A percentile compares a stretch with the other conserved stretches of the same genome.
Conservation (phyloP, 163 green algal species). For the Scenedesmus sp. region DNA sequence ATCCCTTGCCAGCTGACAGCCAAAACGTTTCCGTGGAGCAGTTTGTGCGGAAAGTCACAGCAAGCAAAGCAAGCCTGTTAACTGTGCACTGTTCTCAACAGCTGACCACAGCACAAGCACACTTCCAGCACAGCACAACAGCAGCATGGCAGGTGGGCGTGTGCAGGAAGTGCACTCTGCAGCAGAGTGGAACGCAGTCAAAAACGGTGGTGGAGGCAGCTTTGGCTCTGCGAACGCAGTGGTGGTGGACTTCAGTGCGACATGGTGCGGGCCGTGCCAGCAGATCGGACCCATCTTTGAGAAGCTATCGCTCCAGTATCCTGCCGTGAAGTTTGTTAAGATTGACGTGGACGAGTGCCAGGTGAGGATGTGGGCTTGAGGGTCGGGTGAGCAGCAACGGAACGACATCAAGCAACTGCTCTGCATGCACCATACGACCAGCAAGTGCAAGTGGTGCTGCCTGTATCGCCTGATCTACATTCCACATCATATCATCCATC, state of each 20-base stretch:
- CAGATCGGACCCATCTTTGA: conserved; percentile 50
- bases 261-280: conserved; percentile 54
- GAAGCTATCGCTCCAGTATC: conserved; percentile 10
- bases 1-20: neutral
- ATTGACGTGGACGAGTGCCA: conserved; percentile 49
- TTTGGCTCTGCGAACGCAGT: conserved; percentile 17
- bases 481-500: neutral
- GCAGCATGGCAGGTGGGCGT: conserved; percentile 28
- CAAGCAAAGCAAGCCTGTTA: neutral
- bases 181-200: conserved; percentile 5
- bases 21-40: neutral
- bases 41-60: neutral
- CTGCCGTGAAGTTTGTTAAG: conserved; percentile 47
- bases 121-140: neutral
- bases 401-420: neutral
- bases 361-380: neutral
- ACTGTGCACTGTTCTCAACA: neutral
- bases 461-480: neutral
- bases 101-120: neutral
- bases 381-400: neutral
- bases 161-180: conserved; percentile 22
- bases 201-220: neutral
- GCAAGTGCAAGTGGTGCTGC: neutral
- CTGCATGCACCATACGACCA: neutral
- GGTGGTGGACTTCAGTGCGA: conserved; percentile 49